Conservation (phyloP, 1,284 basidiomycete genomes). For the Boletus mariae region DNA sequence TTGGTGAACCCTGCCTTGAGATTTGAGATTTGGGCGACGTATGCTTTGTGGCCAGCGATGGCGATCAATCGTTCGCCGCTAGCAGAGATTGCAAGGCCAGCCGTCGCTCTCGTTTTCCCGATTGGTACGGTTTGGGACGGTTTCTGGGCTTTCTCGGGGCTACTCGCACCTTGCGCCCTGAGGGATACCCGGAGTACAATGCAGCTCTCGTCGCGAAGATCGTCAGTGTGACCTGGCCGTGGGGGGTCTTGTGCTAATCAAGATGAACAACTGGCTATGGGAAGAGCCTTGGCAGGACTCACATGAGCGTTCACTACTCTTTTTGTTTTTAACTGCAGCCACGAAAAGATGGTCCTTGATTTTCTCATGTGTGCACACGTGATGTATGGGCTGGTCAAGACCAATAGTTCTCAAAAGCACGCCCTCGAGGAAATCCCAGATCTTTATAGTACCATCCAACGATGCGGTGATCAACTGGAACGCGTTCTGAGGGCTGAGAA, state of each 20-base stretch:
- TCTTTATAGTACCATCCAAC: slow-evolving; percentile 76
- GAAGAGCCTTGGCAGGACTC: slow-evolving; percentile 7
- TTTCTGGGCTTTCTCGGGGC: slow-evolving; percentile 41
- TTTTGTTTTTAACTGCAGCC: slow-evolving; percentile 51
- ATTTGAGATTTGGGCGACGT: slow-evolving; percentile 63
- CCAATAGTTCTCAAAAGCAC: slow-evolving; percentile 72
- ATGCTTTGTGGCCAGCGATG: slow-evolving; percentile 77
- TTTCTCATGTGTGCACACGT: slow-evolving; percentile 65
- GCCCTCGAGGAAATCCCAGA: slow-evolving; percentile 95
- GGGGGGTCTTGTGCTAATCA: slow-evolving; percentile 10
- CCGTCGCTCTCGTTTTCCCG: slow-evolving; percentile 66
- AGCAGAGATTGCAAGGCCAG: slow-evolving; percentile 68
- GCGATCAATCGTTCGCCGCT: slow-evolving; percentile 83
- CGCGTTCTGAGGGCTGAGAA: slow-evolving; percentile 82
- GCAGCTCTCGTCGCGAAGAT: slow-evolving; percentile 45
- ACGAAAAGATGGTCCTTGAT: slow-evolving; percentile 71
- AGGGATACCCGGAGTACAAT: slow-evolving; percentile 60
- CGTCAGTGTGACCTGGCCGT: not conserved
- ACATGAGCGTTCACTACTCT: slow-evolving; percentile 46
- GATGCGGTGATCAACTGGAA: slow-evolving; percentile 90
- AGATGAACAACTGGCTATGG: slow-evolving; percentile 3
- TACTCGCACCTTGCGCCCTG: slow-evolving; percentile 44
- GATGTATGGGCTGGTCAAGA: slow-evolving; percentile 68
- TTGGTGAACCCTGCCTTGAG: slow-evolving; percentile 74
- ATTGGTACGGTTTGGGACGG: slow-evolving; percentile 53